Conservation (phyloP, 1,139 yeast genomes). For the Saccharomyces hybrid region DNA sequence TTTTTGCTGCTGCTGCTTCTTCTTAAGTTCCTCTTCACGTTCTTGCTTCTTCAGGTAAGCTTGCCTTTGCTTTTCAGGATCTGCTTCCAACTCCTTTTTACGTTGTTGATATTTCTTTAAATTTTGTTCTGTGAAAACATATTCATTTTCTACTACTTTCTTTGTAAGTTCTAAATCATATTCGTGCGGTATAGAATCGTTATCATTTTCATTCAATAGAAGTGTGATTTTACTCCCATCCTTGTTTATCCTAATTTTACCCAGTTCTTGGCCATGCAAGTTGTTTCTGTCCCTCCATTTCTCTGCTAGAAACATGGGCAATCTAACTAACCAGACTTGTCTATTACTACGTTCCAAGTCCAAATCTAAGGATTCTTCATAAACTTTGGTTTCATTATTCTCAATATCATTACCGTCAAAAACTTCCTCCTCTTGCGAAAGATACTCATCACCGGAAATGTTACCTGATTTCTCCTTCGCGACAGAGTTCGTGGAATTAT, state of each 20-base stretch:
- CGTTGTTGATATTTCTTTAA: slow-evolving; percentile 59
- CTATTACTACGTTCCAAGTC: slow-evolving; percentile 47
- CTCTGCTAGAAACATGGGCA: slow-evolving; percentile 81
- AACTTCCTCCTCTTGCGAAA: slow-evolving; percentile 37
- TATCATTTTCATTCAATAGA: slow-evolving; percentile 44
- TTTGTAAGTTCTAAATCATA: slow-evolving; percentile 75
- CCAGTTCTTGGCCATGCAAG: slow-evolving; percentile 68
- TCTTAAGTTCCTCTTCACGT: slow-evolving; percentile 35
- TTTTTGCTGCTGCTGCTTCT: slow-evolving; percentile 31
- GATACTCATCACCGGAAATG: slow-evolving; percentile 34
- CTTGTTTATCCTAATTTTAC: slow-evolving; percentile 61
- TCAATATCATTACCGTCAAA: slow-evolving; percentile 38
- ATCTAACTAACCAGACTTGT: slow-evolving; percentile 85
- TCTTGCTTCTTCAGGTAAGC: slow-evolving; percentile 35
- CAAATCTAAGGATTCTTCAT: slow-evolving; percentile 56
- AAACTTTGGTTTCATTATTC: slow-evolving; percentile 32
- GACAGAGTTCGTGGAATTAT: not conserved
- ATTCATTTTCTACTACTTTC: slow-evolving; percentile 75
- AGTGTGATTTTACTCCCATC: slow-evolving; percentile 52
- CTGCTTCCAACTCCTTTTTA: slow-evolving; percentile 35
- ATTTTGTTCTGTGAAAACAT: slow-evolving; percentile 86
- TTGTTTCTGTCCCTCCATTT: slow-evolving; percentile 64
- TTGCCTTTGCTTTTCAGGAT: slow-evolving; percentile 36
- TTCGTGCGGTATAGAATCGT: slow-evolving; percentile 62
- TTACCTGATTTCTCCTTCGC: slow-evolving; percentile 2